Conservation (phyloP, 768 basidiomycete species). For the Termitomyces sp. region DNA sequence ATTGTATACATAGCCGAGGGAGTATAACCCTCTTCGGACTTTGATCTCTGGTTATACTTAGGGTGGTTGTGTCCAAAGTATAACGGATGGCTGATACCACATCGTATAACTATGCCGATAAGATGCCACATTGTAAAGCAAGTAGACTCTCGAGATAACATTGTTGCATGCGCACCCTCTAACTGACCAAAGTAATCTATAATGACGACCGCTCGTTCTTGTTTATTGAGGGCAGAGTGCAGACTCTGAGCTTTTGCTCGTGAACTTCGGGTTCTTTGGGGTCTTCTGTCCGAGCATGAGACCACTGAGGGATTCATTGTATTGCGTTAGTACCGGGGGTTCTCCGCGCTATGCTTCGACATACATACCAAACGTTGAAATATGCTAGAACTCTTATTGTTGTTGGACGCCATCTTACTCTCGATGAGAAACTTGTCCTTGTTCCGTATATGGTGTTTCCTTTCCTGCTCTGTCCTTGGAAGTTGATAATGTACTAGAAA, state of each 20-base stretch:
- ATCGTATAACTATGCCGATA: no score
- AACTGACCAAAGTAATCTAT: background rate
- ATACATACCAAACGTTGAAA: background rate
- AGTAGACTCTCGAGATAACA: background rate
- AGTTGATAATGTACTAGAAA: background rate
- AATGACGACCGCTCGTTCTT: background rate
- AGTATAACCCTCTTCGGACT: background rate
- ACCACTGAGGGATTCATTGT: background rate
- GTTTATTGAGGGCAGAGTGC: background rate
- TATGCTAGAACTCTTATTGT: background rate
- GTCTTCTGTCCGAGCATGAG: background rate
- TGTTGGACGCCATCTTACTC: background rate
- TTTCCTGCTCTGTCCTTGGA: background rate
- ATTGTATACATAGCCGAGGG: background rate
- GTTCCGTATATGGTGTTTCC: background rate
- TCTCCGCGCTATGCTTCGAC: background rate
- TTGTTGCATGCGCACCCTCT: background rate
- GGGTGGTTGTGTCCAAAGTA: background rate
- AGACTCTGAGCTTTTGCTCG: background rate
- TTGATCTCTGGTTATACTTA: no score
- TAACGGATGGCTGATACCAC: no score
- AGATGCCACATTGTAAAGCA: background rate
- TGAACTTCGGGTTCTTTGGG: background rate
- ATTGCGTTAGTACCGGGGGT: background rate
- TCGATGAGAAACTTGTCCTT: conserved; percentile 1